These are phyloP conservation scores for Aeminium ludgeri DNA, from an alignment of 495 filamentous ascomycete species.

Conservation along the genomic window DNA sequence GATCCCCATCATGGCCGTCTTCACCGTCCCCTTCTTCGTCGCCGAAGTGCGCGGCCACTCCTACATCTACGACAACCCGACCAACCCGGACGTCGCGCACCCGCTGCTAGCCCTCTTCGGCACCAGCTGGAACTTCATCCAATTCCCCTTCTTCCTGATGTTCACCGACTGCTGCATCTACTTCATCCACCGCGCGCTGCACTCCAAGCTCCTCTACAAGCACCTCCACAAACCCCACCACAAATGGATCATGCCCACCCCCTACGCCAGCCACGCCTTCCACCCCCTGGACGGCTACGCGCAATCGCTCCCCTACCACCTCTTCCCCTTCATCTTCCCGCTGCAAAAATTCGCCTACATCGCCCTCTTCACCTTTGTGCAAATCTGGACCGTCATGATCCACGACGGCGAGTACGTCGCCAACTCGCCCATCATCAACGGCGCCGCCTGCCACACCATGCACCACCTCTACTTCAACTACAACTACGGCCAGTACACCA, in stretches of 20 bases:
- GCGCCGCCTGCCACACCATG: constrained; percentile 90
- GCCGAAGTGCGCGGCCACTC: constrained; percentile 71
- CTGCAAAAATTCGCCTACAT: constrained; percentile 84
- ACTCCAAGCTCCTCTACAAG: constrained; percentile 74
- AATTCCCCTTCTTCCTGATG: constrained; percentile 80
- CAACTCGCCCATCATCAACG: constrained; percentile 78
- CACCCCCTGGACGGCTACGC: constrained; percentile 86
- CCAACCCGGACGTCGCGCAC: constrained; percentile 6
- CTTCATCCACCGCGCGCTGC: constrained; percentile 81
- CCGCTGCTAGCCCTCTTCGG: constrained; percentile 38
- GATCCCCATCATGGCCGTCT: constrained; percentile 67
- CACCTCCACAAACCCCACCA: constrained; percentile 90
- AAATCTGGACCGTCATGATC: constrained; percentile 95
- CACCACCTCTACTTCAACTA: constrained; percentile 98
- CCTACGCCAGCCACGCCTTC: constrained; percentile 83
- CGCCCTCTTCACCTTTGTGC: constrained; percentile 76
- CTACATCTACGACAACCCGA: constrained; percentile 59
- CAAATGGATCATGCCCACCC: constrained; percentile 99
- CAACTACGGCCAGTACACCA: constrained; percentile 96
- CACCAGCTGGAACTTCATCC: constrained; percentile 52
- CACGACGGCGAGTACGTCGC: constrained; percentile 93
- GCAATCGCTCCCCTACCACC: constrained; percentile 85
- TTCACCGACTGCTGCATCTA: constrained; percentile 95
- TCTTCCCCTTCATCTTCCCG: constrained; percentile 87
- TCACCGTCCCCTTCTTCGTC: constrained; percentile 72